These are phyloP conservation scores for Trifolium dubium DNA, from an alignment of 306 rosid species.

Conservation along the genomic window DNA sequence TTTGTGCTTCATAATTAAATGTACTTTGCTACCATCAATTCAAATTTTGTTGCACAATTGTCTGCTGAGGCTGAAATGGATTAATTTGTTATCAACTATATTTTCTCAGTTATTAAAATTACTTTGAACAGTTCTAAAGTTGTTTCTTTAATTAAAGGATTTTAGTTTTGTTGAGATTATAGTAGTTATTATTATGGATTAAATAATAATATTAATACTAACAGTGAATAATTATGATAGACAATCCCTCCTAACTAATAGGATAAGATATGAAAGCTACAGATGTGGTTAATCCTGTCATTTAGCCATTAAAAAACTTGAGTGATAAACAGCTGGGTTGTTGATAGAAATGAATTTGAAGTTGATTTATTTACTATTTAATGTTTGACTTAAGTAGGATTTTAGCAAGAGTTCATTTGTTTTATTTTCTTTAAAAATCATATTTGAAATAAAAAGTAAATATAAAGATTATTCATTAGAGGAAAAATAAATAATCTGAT, in stretches of 20 bases:
- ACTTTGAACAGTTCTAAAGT: constrained; percentile 7
- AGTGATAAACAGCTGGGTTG: background rate
- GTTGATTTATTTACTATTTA: constrained; percentile 17
- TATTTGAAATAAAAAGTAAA: too few relatives aligned
- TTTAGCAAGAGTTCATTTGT: background rate
- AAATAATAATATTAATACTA: background rate
- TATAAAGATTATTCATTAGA: too few relatives aligned
- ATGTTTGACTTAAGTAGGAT: constrained; percentile 23
- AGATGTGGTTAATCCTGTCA: constrained; percentile 5
- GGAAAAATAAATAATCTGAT: too few relatives aligned
- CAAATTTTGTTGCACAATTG: background rate
- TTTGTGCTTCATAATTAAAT: background rate
- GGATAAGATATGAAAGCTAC: background rate
- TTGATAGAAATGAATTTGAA: constrained; percentile 9
- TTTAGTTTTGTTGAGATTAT: constrained; percentile 12
- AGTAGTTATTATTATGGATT: constrained; percentile 6
- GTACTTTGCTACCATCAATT: constrained; percentile 8
- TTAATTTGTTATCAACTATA: constrained; percentile 21
- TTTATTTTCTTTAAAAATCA: too few relatives aligned
- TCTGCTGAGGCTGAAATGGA: constrained; percentile 17
- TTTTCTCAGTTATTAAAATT: constrained; percentile 16
- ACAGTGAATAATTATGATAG: background rate
- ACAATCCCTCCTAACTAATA: constrained; percentile 19
- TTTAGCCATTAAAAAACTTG: constrained; percentile 5
- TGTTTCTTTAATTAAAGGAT: background rate